These are phyloP conservation scores for Aphanomyces invadans DNA, from an alignment of 352 stramenopile genomes.

Conservation along the genomic window DNA sequence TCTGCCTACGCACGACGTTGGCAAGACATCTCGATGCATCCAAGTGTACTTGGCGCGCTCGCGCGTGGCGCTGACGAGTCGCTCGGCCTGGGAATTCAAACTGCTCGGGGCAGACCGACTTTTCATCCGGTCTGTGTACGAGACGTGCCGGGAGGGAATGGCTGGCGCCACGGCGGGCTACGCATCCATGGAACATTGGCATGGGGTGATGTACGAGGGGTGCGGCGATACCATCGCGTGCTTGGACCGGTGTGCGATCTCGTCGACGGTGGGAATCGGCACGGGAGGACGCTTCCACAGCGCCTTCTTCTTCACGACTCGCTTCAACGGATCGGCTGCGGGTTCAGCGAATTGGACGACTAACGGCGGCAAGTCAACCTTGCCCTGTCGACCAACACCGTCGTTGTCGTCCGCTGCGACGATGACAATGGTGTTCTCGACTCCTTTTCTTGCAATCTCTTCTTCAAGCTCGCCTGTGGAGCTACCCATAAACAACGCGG, in stretches of 20 bases:
- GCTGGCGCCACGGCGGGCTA: no score
- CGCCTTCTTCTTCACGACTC: slow-evolving; percentile 31
- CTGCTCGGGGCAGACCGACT: slow-evolving; percentile 21
- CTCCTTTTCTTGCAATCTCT: no score
- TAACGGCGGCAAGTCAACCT: not conserved
- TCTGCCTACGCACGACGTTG: not conserved
- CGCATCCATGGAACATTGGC: not conserved
- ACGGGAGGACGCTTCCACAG: slow-evolving; percentile 53
- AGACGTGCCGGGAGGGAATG: slow-evolving; percentile 14
- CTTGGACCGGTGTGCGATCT: slow-evolving; percentile 43
- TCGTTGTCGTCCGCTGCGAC: no score
- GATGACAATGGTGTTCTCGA: no score
- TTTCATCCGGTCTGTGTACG: slow-evolving; percentile 35
- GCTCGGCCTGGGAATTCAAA: slow-evolving; percentile 11
- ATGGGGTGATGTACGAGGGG: no score
- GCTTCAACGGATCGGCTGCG: slow-evolving; percentile 16
- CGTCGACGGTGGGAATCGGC: slow-evolving; percentile 40
- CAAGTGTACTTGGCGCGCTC: slow-evolving; percentile 25
- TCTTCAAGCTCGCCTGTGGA: no score
- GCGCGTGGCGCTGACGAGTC: slow-evolving; percentile 19
- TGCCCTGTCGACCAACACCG: no score
- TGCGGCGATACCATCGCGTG: slow-evolving; percentile 29
- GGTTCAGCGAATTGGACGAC: not conserved
- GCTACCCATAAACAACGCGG: no score
- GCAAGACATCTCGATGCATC: no score